Conservation (phyloP, 1,284 basidiomycete genomes). For the Binderoboletus segoi region DNA sequence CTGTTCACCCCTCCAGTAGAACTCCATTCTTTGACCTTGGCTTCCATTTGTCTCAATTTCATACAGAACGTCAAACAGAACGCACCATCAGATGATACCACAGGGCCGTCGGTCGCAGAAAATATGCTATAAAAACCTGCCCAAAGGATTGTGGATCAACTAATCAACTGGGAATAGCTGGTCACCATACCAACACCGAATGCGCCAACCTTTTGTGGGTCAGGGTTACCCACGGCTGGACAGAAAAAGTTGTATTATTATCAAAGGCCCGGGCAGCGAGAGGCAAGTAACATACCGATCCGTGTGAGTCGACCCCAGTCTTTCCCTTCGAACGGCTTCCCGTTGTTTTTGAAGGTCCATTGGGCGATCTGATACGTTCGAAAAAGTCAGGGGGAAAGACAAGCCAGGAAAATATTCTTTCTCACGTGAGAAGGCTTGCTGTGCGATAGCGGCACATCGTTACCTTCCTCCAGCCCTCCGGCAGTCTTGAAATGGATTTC, state of each 20-base stretch:
- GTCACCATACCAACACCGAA: slow-evolving; percentile 72
- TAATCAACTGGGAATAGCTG: neutral
- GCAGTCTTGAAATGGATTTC: slow-evolving; percentile 72
- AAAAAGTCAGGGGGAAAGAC: neutral
- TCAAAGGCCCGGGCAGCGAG: neutral
- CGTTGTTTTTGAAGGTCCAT: slow-evolving; percentile 88
- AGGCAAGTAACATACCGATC: slow-evolving; percentile 55
- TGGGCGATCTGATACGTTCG: slow-evolving; percentile 51
- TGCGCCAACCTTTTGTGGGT: slow-evolving; percentile 59
- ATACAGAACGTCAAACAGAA: neutral
- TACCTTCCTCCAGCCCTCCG: no score
- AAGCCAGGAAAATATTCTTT: neutral
- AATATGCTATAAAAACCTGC: slow-evolving; percentile 12
- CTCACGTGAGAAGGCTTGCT: neutral
- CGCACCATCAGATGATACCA: neutral
- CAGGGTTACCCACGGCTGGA: slow-evolving; percentile 75
- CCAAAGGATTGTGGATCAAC: neutral
- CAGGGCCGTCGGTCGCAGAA: slow-evolving; percentile 2
- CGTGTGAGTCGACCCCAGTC: slow-evolving; percentile 89
- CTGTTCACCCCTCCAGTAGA: slow-evolving; percentile 92
- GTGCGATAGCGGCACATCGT: no score
- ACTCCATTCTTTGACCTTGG: slow-evolving; percentile 71
- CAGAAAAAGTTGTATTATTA: neutral
- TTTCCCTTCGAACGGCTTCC: slow-evolving; percentile 72
- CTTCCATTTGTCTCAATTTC: neutral